Percentiles rank a stretch among this genome's conserved stretches.
phyloP scores from a whole-genome alignment of 176 grass and related monocot genomes.

The Poa annua region DNA sequence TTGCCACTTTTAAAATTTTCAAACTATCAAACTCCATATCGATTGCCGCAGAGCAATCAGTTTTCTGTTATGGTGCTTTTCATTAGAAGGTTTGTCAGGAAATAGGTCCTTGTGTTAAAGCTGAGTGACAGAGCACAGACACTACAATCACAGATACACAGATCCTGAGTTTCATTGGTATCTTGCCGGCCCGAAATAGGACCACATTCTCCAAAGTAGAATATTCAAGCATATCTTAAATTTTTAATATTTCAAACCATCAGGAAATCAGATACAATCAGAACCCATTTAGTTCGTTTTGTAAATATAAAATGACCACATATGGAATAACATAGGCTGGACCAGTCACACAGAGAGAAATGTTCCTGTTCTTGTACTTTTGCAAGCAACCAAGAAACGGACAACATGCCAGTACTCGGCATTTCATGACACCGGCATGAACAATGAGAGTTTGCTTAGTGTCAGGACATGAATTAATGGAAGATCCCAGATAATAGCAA shows the following conservation, averaged over 20 bases:
- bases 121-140: not conserved
- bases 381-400: constrained; percentile 2
- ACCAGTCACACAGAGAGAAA: not conserved
- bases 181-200: not conserved
- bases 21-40: constrained; percentile 14
- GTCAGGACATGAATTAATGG: constrained; percentile 8
- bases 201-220: not conserved
- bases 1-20: not conserved
- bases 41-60: not conserved
- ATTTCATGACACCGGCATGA: not conserved
- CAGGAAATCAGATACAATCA: not conserved
- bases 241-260: constrained; percentile 13
- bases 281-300: constrained; percentile 11
- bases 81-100: constrained; percentile 18
- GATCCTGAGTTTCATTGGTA: not conserved
- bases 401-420: constrained; percentile 8
- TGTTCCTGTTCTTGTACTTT: not conserved
- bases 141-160: constrained; percentile 6
- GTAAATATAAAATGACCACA: constrained; percentile 12
- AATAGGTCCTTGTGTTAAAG: constrained; percentile 3
- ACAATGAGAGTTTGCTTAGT: not conserved
- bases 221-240: not conserved
- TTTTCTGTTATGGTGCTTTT: not conserved
- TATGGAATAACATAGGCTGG: constrained; percentile 25
- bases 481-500: constrained; percentile 30